Percentiles rank a stretch among this genome's conserved stretches.
Evolutionary conservation across 345 rosid genomes (phyloP).

Genomic region (Euphorbia tirucalli): DNA sequence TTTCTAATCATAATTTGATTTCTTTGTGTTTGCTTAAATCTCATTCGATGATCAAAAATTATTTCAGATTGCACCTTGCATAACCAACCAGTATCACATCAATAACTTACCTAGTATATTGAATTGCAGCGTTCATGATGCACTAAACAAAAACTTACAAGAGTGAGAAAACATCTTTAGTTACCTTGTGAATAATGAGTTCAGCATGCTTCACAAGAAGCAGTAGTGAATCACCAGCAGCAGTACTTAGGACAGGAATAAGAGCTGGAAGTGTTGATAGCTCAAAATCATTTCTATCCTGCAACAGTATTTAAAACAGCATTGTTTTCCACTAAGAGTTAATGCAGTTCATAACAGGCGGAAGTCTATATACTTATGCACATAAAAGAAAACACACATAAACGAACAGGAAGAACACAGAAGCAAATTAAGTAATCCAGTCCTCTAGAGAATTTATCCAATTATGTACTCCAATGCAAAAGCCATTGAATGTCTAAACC

Average conservation of each 20-base stretch:
- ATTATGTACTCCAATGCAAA: neutral
- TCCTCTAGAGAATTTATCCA: neutral
- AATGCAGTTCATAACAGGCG: neutral
- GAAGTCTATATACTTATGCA: neutral
- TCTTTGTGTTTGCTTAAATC: too few species aligned
- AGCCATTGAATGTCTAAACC: neutral
- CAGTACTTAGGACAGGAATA: conserved; percentile 82
- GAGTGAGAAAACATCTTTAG: neutral
- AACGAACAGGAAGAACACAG: neutral
- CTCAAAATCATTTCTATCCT: conserved; percentile 93
- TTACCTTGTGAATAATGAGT: conserved; percentile 83
- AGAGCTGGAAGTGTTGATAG: conserved; percentile 90
- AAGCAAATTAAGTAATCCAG: neutral
- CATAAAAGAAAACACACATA: neutral
- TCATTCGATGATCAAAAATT: too few species aligned
- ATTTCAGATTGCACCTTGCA: too few species aligned
- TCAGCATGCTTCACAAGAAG: conserved; percentile 91
- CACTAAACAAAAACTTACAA: neutral
- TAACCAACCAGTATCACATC: too few species aligned
- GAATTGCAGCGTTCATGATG: neutral
- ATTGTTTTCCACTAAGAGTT: neutral
- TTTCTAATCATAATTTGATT: too few species aligned
- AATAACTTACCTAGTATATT: neutral
- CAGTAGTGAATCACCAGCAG: conserved; percentile 86
- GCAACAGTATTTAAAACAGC: conserved; percentile 30